Conservation (phyloP, 108 stramenopile species). For the Schizochytrium sp. region DNA sequence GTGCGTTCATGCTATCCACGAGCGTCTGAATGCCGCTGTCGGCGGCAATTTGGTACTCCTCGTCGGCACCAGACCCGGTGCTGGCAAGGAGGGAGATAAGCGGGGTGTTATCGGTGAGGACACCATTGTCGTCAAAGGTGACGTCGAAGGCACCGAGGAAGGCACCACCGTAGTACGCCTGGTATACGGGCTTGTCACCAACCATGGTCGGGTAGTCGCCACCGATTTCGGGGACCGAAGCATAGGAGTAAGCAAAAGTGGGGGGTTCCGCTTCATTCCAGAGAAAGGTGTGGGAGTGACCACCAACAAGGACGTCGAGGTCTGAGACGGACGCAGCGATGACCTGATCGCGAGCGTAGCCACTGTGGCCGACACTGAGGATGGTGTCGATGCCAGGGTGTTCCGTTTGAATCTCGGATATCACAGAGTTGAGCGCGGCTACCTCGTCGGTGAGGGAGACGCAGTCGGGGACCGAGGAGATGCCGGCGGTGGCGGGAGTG, state of each 20-base stretch:
- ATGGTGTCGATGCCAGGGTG: not conserved
- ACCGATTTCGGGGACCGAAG: not conserved
- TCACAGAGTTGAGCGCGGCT: not conserved
- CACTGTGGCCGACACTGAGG: not conserved
- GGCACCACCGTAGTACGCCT: not conserved
- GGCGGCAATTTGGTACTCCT: not conserved
- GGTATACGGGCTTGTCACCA: not conserved
- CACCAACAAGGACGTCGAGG: not conserved
- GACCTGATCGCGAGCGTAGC: not conserved
- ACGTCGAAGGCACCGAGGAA: not conserved
- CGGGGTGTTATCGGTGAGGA: not conserved
- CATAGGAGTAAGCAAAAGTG: not conserved
- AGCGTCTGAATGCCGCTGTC: not conserved
- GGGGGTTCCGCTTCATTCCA: not conserved
- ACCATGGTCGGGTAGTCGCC: constrained; percentile 8
- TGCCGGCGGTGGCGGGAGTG: not conserved
- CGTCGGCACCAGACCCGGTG: not conserved
- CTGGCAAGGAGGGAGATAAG: not conserved
- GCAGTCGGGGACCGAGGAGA: not conserved
- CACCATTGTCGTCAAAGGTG: not conserved
- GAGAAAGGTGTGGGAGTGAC: not conserved
- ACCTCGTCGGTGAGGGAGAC: not conserved
- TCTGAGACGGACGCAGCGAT: not conserved
- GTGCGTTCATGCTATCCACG: not conserved
- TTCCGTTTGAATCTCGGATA: not conserved